These are phyloP conservation scores for Metschnikowia shivogae DNA, from an alignment of 805 yeast genomes.

Conservation along the genomic window DNA sequence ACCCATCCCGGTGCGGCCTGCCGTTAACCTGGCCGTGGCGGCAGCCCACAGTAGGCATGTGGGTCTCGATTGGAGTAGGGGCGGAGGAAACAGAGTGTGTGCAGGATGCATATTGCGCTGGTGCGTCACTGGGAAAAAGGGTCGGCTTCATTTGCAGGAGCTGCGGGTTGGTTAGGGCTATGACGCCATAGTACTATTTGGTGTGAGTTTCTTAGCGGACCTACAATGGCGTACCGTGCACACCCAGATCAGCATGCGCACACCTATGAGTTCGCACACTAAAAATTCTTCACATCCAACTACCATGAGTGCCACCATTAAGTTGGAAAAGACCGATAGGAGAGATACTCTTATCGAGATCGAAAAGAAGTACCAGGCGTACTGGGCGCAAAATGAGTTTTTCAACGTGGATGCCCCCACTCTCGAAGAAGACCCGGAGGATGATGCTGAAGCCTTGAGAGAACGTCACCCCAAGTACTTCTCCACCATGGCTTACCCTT, in stretches of 20 bases:
- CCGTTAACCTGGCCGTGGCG: too few relatives aligned
- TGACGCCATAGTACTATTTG: too few relatives aligned
- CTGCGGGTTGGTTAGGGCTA: too few relatives aligned
- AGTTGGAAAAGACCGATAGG: conserved; percentile 71
- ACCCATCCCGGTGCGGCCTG: too few relatives aligned
- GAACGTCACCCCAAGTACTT: conserved; percentile 79
- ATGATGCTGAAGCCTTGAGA: conserved; percentile 64
- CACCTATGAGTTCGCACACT: conserved; percentile 3
- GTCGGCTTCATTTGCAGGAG: too few relatives aligned
- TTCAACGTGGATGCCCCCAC: conserved; percentile 90
- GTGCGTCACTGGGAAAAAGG: too few relatives aligned
- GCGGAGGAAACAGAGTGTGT: too few relatives aligned
- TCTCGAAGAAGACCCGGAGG: conserved; percentile 49
- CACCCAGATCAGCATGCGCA: not conserved
- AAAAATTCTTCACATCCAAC: conserved; percentile 4
- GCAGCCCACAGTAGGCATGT: too few relatives aligned
- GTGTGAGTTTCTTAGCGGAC: not conserved
- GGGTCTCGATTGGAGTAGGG: too few relatives aligned
- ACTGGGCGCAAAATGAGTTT: conserved; percentile 82
- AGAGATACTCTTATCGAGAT: conserved; percentile 89
- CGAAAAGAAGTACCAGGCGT: conserved; percentile 81
- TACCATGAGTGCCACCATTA: conserved; percentile 38
- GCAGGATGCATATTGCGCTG: too few relatives aligned
- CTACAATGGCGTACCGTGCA: not conserved
- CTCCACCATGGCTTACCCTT: conserved; percentile 96